Base-by-base conservation (phyloP, 306 rosid genomes). In the Leucaena leucocephala region DNA sequence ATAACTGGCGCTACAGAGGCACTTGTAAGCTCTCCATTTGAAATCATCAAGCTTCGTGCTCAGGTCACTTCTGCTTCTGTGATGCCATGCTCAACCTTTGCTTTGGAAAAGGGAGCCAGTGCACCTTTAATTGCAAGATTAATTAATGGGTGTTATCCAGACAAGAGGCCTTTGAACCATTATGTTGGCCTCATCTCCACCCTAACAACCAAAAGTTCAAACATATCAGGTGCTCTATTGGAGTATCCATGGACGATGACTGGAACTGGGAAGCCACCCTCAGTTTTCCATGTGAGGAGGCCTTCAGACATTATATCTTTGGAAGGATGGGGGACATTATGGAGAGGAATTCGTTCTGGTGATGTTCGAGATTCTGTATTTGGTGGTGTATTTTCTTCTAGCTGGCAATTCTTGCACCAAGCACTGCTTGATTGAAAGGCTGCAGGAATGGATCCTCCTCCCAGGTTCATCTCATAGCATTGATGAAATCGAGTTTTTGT, bases 241-340 rank as follows among this genome's bases (percentile, higher is more conserved):
- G 98, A 84, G 75, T 87, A 91, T 84, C 98, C 99, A 45, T 95
- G 98, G 99, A 85, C 91, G 89, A 91, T 93, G 97, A 89, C 96
- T 6, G 99, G 98, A 54, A 91, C 93, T 75, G 96, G 96, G 68
- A 89, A 36, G 77, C 96, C 97, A 81, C 99, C 98, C 43, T 78
- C 96, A 16, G 90, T 86, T 79, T 81, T 74, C 78, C 75, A 71
- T 46, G 96, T 95, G 75, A 82, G 78, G 84, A 93, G 85, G 68
- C 91, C 90, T 68, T 83, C 74, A 1, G 88, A 91, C 33, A 78
- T 95, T 65, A 64, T 91, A 76, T 88, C 94, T 62, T 89, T 95
- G 74, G 98, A 93, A 91, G 98, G 99, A 79, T 90, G 96, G 94
- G 67, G 85, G 14, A 64, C 96, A 35, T 84, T 92, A 35, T 95